Percentiles rank a stretch among this genome's conserved stretches.
Conservation (phyloP, 2,329 filamentous ascomycete genomes). For the Hypomyces rosellus region DNA sequence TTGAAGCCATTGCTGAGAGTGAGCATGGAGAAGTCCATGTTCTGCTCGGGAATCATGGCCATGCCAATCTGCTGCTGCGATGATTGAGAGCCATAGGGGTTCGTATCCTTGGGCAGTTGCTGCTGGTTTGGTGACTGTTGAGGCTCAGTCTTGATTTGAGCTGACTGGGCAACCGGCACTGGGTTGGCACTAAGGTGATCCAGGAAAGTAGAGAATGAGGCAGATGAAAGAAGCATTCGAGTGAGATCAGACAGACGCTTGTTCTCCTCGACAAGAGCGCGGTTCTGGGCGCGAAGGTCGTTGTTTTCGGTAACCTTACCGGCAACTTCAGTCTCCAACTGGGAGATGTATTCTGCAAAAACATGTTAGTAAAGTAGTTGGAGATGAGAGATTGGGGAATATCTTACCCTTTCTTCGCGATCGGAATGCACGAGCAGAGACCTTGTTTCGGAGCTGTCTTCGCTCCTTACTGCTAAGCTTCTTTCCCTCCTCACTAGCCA, state of each 20-base stretch:
- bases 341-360: conserved; percentile 80
- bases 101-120: conserved; percentile 59
- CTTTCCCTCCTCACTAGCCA: conserved; percentile 97
- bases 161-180: conserved; percentile 32
- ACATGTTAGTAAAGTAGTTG: conserved; percentile 13
- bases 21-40: conserved; percentile 69
- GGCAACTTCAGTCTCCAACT: conserved; percentile 86
- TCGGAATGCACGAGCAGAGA: conserved; percentile 93
- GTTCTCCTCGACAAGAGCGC: conserved; percentile 77
- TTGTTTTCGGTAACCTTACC: conserved; percentile 77
- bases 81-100: conserved; percentile 50
- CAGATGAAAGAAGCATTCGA: conserved; percentile 73
- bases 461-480: conserved; percentile 98
- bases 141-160: conserved; percentile 33
- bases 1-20: conserved; percentile 50
- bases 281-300: conserved; percentile 75
- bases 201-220: conserved; percentile 77
- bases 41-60: conserved; percentile 76
- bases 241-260: conserved; percentile 69
- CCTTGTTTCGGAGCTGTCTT: conserved; percentile 96
- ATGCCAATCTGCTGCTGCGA: conserved; percentile 68
- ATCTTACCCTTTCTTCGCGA: conserved; percentile 89
- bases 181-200: conserved; percentile 61
- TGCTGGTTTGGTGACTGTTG: conserved; percentile 37
- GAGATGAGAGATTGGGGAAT: not conserved